Conservation (phyloP, 148 eudicot genomes). For the Agrostemma githago region DNA sequence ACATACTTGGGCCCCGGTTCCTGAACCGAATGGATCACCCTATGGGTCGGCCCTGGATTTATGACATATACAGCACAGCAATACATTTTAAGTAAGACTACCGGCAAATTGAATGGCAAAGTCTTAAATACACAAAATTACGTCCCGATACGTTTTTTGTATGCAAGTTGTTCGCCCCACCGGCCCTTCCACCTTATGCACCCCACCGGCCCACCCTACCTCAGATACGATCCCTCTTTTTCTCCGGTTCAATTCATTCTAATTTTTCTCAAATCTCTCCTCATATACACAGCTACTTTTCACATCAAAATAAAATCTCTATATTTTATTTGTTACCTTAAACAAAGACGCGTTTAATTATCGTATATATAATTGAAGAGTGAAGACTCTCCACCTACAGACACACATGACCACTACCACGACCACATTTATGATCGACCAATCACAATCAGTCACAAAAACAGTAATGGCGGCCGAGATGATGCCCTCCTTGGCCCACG, state of each 20-base stretch:
- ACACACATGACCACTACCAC: constrained; percentile 22
- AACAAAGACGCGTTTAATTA: neutral
- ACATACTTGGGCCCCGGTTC: too few species aligned
- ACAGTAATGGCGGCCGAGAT: constrained; percentile 21
- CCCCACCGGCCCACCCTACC: neutral
- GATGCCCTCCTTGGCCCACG: constrained; percentile 21
- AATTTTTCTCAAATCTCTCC: constrained; percentile 1
- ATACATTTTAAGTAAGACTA: too few species aligned
- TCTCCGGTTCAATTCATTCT: neutral
- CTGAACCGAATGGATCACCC: too few species aligned
- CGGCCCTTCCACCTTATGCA: constrained; percentile 12
- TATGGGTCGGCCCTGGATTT: too few species aligned
- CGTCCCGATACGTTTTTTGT: constrained; percentile 5
- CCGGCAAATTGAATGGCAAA: too few species aligned
- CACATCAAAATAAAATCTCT: neutral
- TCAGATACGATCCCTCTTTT: constrained; percentile 9
- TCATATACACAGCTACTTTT: too few species aligned
- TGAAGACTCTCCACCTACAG: constrained; percentile 27
- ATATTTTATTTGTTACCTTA: neutral
- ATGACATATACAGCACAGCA: too few species aligned
- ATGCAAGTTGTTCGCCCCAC: constrained; percentile 33
- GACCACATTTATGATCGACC: neutral
- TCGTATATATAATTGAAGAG: too few species aligned
- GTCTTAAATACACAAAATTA: neutral
- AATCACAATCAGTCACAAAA: neutral